phyloP scores from a whole-genome alignment of 805 yeast genomes.

The Komagataella phaffii region DNA sequence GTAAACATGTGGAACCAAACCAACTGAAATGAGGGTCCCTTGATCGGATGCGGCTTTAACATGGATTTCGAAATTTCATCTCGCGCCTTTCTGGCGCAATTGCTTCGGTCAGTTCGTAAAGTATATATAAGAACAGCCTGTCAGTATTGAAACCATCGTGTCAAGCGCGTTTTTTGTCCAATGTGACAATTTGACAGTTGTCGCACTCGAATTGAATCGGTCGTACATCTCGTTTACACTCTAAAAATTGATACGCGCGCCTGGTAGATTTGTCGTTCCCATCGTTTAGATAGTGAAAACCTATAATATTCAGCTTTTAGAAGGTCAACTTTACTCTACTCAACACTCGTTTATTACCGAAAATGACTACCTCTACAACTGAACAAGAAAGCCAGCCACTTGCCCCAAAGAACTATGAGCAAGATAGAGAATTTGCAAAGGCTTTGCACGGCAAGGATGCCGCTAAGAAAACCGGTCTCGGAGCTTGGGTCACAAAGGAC shows the following conservation, averaged over 20 bases:
- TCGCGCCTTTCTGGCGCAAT: background rate
- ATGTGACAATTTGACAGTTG: no score
- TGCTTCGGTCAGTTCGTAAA: background rate
- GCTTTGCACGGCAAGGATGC: conserved; percentile 74
- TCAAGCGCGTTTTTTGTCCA: background rate
- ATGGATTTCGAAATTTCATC: no score
- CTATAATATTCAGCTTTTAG: background rate
- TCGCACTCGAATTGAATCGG: background rate
- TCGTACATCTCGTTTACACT: background rate
- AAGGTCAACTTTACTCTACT: background rate
- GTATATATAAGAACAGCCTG: background rate
- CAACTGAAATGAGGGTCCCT: no score
- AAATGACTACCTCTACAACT: background rate
- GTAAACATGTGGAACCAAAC: no score
- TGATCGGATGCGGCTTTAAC: no score
- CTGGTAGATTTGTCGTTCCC: background rate
- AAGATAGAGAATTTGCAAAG: conserved; percentile 64
- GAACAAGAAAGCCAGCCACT: conserved; percentile 7
- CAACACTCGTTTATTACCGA: background rate
- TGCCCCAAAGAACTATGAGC: conserved; percentile 40
- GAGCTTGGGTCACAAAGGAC: conserved; percentile 69
- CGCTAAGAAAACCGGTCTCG: conserved; percentile 53
- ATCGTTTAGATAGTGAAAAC: background rate
- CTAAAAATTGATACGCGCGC: background rate
- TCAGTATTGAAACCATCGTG: background rate